Base-by-base conservation (phyloP, 2,329 filamentous ascomycete species). In the Fusarium udum region DNA sequence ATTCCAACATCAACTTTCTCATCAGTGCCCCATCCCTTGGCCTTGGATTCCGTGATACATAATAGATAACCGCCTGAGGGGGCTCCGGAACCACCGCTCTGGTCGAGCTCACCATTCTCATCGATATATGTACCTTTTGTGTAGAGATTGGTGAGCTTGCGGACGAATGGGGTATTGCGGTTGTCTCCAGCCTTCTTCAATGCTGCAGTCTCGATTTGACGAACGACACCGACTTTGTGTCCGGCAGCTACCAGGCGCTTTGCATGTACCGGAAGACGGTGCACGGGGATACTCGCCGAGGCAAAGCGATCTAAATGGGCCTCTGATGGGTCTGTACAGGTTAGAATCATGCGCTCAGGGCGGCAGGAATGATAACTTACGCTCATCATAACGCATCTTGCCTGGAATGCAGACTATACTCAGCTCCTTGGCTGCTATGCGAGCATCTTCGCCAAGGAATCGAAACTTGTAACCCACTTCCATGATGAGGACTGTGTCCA, bases 381-480 rank as follows among this genome's bases (percentile, higher is more conserved):
- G 94, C 80, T 98, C 95, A 79, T 99, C 95, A 78, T 95, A 99
- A 78, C 95, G 89, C 81, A 95, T 91, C 79, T 98, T 98, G 40
- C 96, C 96, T 0, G 96, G 95, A 76, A 99, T 98, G 81, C 96
- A 99, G 43, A 99, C 93, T 75, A 99, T 98, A 67, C 94, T 93
- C 55, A 99, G 86, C 80, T 95, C 94, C 81, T 95, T 97, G 18
- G 95, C 93, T 9, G 95, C 96, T 61, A 91, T 89, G 60, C 95
- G 90, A 14, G 96, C 96, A 84, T 99, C 96, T 78, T 98, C 95
- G 16, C 96, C 96, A 79, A 97, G 97, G 84, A 99, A 97, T 39
- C 93, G 92, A 83, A 97, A 99, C 81, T 99, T 99, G 84, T 99
- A 99, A 57, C 96, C 96, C 14, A 98, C 96, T 81, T 99, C 95